These are phyloP conservation scores for Hanseniaspora vineae DNA, from an alignment of 805 yeast genomes.

Conservation along the genomic window DNA sequence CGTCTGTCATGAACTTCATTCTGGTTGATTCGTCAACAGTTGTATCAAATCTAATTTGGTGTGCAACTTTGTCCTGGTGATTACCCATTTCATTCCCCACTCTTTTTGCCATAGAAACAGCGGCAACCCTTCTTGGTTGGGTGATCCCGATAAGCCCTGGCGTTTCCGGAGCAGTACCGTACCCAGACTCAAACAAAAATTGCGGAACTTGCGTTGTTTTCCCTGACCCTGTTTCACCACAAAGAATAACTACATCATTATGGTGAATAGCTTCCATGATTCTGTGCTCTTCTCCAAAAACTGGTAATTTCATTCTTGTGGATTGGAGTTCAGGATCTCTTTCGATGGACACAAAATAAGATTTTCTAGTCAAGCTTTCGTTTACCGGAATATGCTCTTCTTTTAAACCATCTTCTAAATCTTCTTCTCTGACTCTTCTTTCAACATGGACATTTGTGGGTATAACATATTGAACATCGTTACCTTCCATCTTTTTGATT, in stretches of 20 bases:
- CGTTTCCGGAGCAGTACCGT: constrained; percentile 49
- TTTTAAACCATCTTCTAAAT: constrained; percentile 54
- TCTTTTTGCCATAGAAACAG: constrained; percentile 81
- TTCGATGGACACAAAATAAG: constrained; percentile 53
- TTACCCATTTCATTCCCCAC: constrained; percentile 66
- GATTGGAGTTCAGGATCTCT: constrained; percentile 56
- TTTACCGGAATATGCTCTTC: constrained; percentile 52
- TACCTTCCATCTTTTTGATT: constrained; percentile 50
- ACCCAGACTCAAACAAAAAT: constrained; percentile 85
- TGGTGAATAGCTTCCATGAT: constrained; percentile 94
- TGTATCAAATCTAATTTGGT: constrained; percentile 75
- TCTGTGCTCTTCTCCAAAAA: constrained; percentile 76
- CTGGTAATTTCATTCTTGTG: constrained; percentile 67
- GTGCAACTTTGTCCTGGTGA: constrained; percentile 56
- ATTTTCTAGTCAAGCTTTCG: constrained; percentile 36
- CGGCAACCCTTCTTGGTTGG: constrained; percentile 91
- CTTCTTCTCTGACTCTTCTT: constrained; percentile 54
- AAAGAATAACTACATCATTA: constrained; percentile 77
- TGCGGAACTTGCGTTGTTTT: constrained; percentile 98
- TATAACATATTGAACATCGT: constrained; percentile 37
- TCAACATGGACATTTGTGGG: constrained; percentile 40
- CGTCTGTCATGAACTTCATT: constrained; percentile 86
- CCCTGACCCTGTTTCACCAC: constrained; percentile 99
- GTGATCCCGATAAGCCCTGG: constrained; percentile 96
- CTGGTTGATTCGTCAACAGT: constrained; percentile 52